Base-by-base conservation (phyloP, 805 yeast genomes). In the Candida ulmi region DNA sequence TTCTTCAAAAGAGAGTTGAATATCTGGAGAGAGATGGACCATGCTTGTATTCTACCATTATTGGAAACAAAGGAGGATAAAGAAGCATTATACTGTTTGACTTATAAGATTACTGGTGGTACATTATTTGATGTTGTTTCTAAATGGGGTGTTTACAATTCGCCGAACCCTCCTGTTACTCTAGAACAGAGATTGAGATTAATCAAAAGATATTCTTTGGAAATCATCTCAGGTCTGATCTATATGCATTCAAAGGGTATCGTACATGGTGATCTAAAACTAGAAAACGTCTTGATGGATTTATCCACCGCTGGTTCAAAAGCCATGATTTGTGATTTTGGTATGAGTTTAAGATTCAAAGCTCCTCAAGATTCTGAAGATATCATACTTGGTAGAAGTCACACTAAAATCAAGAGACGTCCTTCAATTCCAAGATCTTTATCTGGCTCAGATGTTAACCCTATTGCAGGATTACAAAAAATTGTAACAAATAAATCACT, bases 241-340 rank as follows among this genome's bases (percentile, higher is more conserved):
- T 80, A 68, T 48, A 61, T 83, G 52, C 91, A 83, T 51, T 76
- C 74, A 25, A 58, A 65, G 44, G 93, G 83, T 44, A 69, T 83
- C 34, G 87, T 77, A n/a, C 91, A 83, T 57, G 69, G 80, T 30
- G 93, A 83, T 64, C 63, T 83, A 44, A 83, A 83, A 57, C 83
- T 88, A 3, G 90, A 83, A 51, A 83, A 83, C 52, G 68, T 83
- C 12, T 62, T 83, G 43, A 51, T 83, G 16, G 73, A 77, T 40
- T 90, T 83, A 6, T 46, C 46, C 11, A 57, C 55, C 5, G 43
- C 46, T 17, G 44, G 50, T 24, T 47, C 63, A 43, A 58, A 50
- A 36, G 57, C 86, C 45, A 55, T 82, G 19, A 57, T 90, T 7
- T 86, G 96, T 62, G 98, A 90, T 61, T 90, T 90, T 64, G 98